These are phyloP conservation scores for Puccinia coronata DNA, from an alignment of 1,284 basidiomycete genomes.

Conservation along the genomic window DNA sequence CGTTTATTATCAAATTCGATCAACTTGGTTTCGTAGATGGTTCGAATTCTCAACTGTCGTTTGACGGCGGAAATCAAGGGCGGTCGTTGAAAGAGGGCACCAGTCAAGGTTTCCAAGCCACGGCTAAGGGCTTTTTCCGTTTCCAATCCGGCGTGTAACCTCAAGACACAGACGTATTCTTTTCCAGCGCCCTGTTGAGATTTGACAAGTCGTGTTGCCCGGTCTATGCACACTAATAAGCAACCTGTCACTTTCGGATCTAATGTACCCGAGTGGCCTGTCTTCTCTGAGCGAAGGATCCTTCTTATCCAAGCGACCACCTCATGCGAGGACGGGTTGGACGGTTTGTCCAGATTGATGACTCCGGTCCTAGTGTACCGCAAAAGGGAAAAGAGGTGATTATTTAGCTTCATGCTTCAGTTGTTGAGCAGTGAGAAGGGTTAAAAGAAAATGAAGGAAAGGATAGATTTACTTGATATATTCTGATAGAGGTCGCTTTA, in stretches of 20 bases:
- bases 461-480: constrained; percentile 38
- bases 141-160: constrained; percentile 80
- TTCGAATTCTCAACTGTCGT: constrained; percentile 94
- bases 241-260: constrained; percentile 99
- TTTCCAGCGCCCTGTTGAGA: constrained; percentile 98
- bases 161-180: constrained; percentile 95
- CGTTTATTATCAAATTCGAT: constrained; percentile 98
- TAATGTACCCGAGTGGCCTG: constrained; percentile 94
- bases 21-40: constrained; percentile 93
- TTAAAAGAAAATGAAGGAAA: not conserved
- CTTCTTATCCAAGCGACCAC: constrained; percentile 98
- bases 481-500: constrained; percentile 40
- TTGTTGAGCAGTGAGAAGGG: constrained; percentile 74
- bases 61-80: constrained; percentile 99
- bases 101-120: constrained; percentile 93
- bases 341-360: constrained; percentile 99
- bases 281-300: constrained; percentile 95
- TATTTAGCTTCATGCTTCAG: constrained; percentile 58
- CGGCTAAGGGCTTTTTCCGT: constrained; percentile 84
- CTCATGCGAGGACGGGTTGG: constrained; percentile 99
- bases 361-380: constrained; percentile 76
- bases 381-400: constrained; percentile 70
- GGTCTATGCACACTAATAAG: constrained; percentile 97
- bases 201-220: constrained; percentile 98
- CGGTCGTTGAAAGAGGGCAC: constrained; percentile 97